Evolutionary conservation across 2,329 filamentous ascomycete genomes (phyloP).

Genomic region (Fusarium paranaense): DNA sequence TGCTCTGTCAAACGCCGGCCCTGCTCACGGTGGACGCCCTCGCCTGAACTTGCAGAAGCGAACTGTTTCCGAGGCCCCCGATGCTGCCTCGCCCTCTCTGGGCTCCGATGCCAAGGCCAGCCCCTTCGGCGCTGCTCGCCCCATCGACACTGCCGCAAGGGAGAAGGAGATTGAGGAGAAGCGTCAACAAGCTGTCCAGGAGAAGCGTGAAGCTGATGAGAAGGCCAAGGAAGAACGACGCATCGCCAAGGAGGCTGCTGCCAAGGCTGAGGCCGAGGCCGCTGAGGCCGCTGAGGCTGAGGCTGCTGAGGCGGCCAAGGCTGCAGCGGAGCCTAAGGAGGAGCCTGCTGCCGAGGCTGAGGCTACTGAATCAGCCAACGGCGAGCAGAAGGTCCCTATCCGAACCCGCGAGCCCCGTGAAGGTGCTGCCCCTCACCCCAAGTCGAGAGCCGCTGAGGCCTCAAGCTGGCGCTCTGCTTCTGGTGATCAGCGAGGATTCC

Average conservation of each 20-base stretch:
- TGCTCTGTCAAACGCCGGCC: constrained; percentile 64
- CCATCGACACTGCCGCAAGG: constrained; percentile 91
- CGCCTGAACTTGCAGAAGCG: constrained; percentile 91
- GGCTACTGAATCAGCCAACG: constrained; percentile 43
- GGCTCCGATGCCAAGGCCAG: constrained; percentile 82
- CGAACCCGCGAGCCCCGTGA: constrained; percentile 55
- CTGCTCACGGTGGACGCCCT: constrained; percentile 73
- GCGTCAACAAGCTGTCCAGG: constrained; percentile 76
- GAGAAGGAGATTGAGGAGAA: constrained; percentile 94
- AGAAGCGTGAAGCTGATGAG: constrained; percentile 89
- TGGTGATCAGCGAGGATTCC: constrained; percentile 60
- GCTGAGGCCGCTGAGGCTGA: constrained; percentile 44
- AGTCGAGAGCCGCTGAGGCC: constrained; percentile 67
- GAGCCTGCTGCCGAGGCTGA: not conserved
- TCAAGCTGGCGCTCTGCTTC: constrained; percentile 70
- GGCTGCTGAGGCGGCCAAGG: constrained; percentile 33
- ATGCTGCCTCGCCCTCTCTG: constrained; percentile 62
- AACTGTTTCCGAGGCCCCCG: constrained; percentile 81
- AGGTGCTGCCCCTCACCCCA: constrained; percentile 51
- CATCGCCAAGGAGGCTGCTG: constrained; percentile 68
- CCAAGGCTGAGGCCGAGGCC: constrained; percentile 57
- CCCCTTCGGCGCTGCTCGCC: constrained; percentile 92
- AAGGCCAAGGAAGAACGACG: constrained; percentile 83
- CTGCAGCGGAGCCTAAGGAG: constrained; percentile 48
- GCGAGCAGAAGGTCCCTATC: constrained; percentile 62